Evolutionary conservation across 2,329 filamentous ascomycete genomes (phyloP).

Genomic region (Hymenoscyphus fructigenus): DNA sequence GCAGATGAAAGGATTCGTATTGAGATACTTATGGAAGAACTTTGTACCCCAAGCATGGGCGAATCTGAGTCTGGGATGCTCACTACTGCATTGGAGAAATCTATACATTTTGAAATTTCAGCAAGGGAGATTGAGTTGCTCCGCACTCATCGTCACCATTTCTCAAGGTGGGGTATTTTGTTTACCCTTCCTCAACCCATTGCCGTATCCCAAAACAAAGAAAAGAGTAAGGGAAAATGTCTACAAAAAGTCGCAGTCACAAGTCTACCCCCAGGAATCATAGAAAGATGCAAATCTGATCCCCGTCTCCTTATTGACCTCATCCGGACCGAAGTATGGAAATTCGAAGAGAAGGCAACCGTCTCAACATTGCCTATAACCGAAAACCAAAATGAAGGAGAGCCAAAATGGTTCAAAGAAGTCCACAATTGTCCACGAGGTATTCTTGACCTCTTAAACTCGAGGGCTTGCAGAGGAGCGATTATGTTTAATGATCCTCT

Average conservation of each 20-base stretch:
- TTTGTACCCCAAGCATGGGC: slow-evolving; percentile 41
- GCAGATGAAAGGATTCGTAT: slow-evolving; percentile 86
- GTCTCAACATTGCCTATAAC: neutral
- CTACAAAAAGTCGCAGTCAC: slow-evolving; percentile 46
- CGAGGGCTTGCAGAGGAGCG: slow-evolving; percentile 73
- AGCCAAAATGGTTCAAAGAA: slow-evolving; percentile 53
- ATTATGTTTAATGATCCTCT: slow-evolving; percentile 84
- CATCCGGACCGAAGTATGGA: slow-evolving; percentile 74
- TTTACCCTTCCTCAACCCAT: slow-evolving; percentile 34
- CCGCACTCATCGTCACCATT: slow-evolving; percentile 50
- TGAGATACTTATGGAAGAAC: slow-evolving; percentile 65
- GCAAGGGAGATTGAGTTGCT: slow-evolving; percentile 61
- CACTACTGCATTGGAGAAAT: slow-evolving; percentile 46
- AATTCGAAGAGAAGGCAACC: slow-evolving; percentile 37
- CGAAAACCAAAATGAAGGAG: slow-evolving; percentile 20
- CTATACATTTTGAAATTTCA: slow-evolving; percentile 65
- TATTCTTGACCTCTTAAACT: slow-evolving; percentile 75
- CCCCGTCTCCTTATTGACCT: slow-evolving; percentile 72
- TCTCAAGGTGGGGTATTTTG: slow-evolving; percentile 72
- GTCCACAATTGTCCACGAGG: slow-evolving; percentile 72
- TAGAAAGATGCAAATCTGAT: slow-evolving; percentile 72
- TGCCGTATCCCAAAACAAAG: neutral
- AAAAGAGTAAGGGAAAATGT: neutral
- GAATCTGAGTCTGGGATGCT: slow-evolving; percentile 25
- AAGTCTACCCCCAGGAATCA: slow-evolving; percentile 68